A percentile compares a stretch with the other conserved stretches of the same genome.
Conservation (phyloP, 2,329 filamentous ascomycete genomes). For the Claviceps cyperi region DNA sequence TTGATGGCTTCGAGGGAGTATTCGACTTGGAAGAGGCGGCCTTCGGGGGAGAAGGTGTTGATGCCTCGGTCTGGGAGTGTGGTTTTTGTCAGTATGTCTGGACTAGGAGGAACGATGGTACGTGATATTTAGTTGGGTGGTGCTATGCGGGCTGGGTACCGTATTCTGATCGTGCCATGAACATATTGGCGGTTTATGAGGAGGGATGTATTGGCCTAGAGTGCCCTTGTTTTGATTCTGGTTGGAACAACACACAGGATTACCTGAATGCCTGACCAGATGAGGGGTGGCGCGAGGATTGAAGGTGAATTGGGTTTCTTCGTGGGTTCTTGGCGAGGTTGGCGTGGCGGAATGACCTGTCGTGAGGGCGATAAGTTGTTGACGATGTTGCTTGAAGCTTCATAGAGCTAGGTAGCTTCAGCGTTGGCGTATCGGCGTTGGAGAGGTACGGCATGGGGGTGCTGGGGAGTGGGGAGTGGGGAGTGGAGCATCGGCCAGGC, state of each 20-base stretch:
- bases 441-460: neutral
- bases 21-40: constrained; percentile 99
- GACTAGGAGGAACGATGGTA: no score
- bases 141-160: constrained; percentile 35
- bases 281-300: neutral
- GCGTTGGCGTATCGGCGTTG: neutral
- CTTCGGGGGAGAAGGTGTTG: constrained; percentile 99
- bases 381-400: neutral
- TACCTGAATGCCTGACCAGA: neutral
- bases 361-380: neutral
- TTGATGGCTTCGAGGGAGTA: constrained; percentile 99
- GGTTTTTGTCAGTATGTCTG: neutral
- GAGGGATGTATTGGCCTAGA: neutral
- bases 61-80: constrained; percentile 70
- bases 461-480: constrained; percentile 24
- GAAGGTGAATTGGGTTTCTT: neutral
- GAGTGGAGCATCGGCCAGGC: constrained; percentile 18
- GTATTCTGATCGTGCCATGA: constrained; percentile 99
- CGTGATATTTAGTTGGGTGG: neutral
- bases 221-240: neutral
- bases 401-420: neutral
- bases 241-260: neutral
- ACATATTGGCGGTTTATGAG: constrained; percentile 56
- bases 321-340: neutral
- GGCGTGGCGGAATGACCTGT: neutral